phyloP scores from a whole-genome alignment of 2,329 filamentous ascomycete species.

The Dryadomyces quercivorus region DNA sequence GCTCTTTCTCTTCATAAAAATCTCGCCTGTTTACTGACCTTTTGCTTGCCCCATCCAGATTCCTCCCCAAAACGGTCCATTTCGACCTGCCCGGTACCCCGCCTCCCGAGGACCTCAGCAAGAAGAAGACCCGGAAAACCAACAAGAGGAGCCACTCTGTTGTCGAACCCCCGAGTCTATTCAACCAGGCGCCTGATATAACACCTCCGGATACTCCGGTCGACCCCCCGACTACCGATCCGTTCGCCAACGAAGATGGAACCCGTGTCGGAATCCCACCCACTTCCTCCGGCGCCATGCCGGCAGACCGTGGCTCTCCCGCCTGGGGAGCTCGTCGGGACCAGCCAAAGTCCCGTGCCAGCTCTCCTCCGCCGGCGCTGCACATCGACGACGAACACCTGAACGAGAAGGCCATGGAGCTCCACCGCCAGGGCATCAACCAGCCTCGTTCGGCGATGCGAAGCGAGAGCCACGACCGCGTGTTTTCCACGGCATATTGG shows the following conservation, averaged over 20 bases:
- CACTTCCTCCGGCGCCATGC: conserved; percentile 44
- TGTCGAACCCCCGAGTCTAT: conserved; percentile 39
- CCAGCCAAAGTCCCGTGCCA: conserved; percentile 67
- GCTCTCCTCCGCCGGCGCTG: conserved; percentile 63
- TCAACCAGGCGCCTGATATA: conserved; percentile 30
- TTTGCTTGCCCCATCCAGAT: conserved; percentile 41
- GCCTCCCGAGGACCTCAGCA: conserved; percentile 17
- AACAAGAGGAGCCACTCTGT: conserved; percentile 10
- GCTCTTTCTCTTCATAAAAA: too few relatives aligned
- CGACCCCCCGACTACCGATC: conserved; percentile 32
- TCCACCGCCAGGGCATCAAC: conserved; percentile 43
- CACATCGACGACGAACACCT: conserved; percentile 46
- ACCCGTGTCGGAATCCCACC: conserved; percentile 41
- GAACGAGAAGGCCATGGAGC: conserved; percentile 41
- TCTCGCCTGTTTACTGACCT: too few relatives aligned
- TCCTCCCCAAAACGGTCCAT: conserved; percentile 83
- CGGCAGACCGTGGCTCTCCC: conserved; percentile 62
- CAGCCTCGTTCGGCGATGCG: conserved; percentile 39
- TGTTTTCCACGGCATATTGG: conserved; percentile 72
- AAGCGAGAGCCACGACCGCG: conserved; percentile 53
- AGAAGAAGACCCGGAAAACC: conserved; percentile 14
- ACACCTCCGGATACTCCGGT: conserved; percentile 45
- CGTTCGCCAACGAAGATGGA: conserved; percentile 47
- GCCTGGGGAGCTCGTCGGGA: conserved; percentile 65
- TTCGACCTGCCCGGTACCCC: conserved; percentile 57